Evolutionary conservation across 2,329 filamentous ascomycete genomes (phyloP), one percentile per base, ranked within the genome.

Genomic region (Phaeomoniella chlamydospora): DNA sequence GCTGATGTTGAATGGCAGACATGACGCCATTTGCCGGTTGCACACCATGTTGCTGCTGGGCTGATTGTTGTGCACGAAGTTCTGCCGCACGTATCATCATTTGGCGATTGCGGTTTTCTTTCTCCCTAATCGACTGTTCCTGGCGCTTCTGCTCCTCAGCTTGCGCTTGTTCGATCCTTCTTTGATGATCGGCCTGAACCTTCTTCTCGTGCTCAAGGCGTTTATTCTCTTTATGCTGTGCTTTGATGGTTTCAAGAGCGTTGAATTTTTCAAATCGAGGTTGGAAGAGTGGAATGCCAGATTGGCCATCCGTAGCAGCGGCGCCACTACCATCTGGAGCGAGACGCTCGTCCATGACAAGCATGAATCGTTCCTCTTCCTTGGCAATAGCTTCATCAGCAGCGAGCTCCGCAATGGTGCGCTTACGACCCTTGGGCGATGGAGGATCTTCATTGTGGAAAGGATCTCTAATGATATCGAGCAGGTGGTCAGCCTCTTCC

Each of bases 371-470:
- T 57, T 98, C 87, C 44, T 85, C 77, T 40, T 86, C 83, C 15
- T 87, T 88, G 1, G 86, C 85, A 40, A 85, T 70, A 1, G 90
- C 88, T 59, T 98, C 87, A 51, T 98, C 90, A 5, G 88, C 88
- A 5, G 85, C 90, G 64, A 96, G 75, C 53, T 98, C 88, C 5
- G 90, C 90, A 13, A 92, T 79, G 0, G 90, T 98, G 42, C 88
- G 77, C 67, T 98, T 96, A 39, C 90, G 71, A 5, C 78, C 79
- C 66, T 94, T 94, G 3, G 86, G 86, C 41, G 80, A 72, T 1
- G 90, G 88, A 6, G 85, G 78, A 31, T 74, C 66, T 34, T 80
- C 73, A 18, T 74, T 72, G 54, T 94, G 83, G 38, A 85, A 74
- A 4, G 86, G 80, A 53, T 92, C 82, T 14, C 74, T 68, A 46